Evolutionary conservation across 176 grass and related monocot species (phyloP), one percentile per base, ranked within the genome.

Genomic region (Phragmites australis): DNA sequence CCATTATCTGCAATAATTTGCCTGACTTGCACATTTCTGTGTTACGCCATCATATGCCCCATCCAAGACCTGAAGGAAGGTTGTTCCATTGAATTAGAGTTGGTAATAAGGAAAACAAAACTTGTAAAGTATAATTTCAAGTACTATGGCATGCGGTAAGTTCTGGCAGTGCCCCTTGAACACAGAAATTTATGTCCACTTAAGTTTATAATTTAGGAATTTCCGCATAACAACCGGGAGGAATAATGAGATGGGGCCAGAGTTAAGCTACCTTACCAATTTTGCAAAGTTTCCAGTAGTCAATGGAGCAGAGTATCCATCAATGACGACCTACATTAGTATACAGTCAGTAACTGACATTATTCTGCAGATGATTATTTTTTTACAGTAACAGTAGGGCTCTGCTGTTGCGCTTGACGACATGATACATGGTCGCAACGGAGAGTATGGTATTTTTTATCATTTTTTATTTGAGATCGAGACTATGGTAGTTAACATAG

Each of bases 251-350:
- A 71, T 57, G 7, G 49, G 76, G 31, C 71, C 31, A 50, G 29
- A 82, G 49, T 84, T 23, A 87, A 90, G 75, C 69, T 86, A 93
- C 90, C 90, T 91, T 98, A 98, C 95, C 95, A 98, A 72, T 98
- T 98, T 98, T 1, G 66, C 92, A 83, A 94, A 89, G 77, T 94
- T 94, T 42, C 95, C 95, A 63, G 95, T 70, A 44, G 95, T 98
- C 53, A 93, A 30, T 77, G 95, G 95, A 19, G 95, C 86, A 81
- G 92, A 98, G 85, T 87, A 98, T 57, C 95, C 95, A 87, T 98
- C 95, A 85, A 98, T 47, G 41, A 93, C 70, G 18, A 98, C 83
- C 95, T 98, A 70, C 54, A 83, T 79, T 52, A 52, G 55, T 55
- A 69, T 39, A 63, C 21, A 80, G 84, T 76, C 25, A 73, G 49